A percentile compares a stretch with the other conserved stretches of the same genome.
These are phyloP conservation scores for Aspergillus cristatus DNA, from an alignment of 495 filamentous ascomycete genomes.

Conservation along the genomic window DNA sequence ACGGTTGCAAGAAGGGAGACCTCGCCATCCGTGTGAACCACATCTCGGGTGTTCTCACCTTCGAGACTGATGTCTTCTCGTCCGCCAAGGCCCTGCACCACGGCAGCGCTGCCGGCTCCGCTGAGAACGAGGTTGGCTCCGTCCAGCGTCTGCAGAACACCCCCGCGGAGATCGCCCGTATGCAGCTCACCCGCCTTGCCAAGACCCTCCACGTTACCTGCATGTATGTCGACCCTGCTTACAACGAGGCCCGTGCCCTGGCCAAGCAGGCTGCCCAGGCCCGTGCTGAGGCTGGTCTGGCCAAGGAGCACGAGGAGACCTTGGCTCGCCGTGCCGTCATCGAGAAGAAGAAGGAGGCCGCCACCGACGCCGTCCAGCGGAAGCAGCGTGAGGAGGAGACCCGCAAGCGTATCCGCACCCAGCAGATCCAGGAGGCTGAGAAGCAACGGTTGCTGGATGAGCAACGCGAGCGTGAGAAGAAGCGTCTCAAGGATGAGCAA, in stretches of 20 bases:
- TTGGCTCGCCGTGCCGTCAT: slow-evolving; percentile 83
- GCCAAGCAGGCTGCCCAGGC: slow-evolving; percentile 72
- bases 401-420: slow-evolving; percentile 70
- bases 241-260: slow-evolving; percentile 67
- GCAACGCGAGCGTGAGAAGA: slow-evolving; percentile 80
- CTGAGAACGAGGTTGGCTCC: slow-evolving; percentile 73
- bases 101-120: slow-evolving; percentile 77
- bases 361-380: slow-evolving; percentile 70
- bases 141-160: slow-evolving; percentile 96
- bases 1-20: slow-evolving; percentile 99
- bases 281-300: slow-evolving; percentile 74
- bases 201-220: slow-evolving; percentile 88
- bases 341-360: slow-evolving; percentile 91
- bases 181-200: slow-evolving; percentile 83
- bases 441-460: slow-evolving; percentile 79
- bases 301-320: slow-evolving; percentile 85
- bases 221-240: slow-evolving; percentile 86
- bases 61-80: slow-evolving; percentile 96
- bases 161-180: slow-evolving; percentile 93
- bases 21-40: slow-evolving; percentile 94
- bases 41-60: slow-evolving; percentile 86
- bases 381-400: slow-evolving; percentile 90
- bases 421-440: slow-evolving; percentile 82
- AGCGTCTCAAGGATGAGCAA: slow-evolving; percentile 80
- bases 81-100: slow-evolving; percentile 87